phyloP scores from a whole-genome alignment of 179 eudicot genomes.

The Spergularia azorica region DNA sequence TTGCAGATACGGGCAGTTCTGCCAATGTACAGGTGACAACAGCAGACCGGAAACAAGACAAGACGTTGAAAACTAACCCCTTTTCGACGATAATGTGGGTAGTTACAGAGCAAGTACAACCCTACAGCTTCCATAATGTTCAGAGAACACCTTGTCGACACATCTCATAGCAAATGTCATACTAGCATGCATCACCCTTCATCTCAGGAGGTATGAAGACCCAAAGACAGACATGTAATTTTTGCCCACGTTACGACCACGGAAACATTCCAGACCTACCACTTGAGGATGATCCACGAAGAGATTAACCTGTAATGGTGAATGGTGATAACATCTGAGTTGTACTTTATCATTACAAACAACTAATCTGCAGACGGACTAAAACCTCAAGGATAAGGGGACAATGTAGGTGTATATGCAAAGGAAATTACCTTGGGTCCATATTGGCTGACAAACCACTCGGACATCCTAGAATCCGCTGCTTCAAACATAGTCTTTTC shows the following conservation, averaged over 20 bases:
- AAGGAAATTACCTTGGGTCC: conserved; percentile 71
- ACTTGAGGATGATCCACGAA: conserved; percentile 93
- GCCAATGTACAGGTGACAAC: not conserved
- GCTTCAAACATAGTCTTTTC: conserved; percentile 98
- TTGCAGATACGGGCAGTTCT: too few relatives aligned
- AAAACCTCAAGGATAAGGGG: not conserved
- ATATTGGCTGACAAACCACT: conserved; percentile 87
- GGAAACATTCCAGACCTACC: conserved; percentile 79
- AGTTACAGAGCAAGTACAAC: not conserved
- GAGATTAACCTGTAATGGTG: conserved; percentile 68
- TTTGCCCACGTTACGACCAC: conserved; percentile 74
- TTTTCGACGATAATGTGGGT: not conserved
- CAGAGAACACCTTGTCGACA: not conserved
- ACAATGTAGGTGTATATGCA: not conserved
- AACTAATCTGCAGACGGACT: not conserved
- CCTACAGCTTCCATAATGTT: not conserved
- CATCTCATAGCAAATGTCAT: not conserved
- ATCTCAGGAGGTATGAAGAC: conserved; percentile 50
- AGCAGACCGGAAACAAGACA: not conserved
- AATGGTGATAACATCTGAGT: not conserved
- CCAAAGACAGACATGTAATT: conserved; percentile 75
- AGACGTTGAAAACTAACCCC: not conserved
- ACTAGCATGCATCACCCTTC: conserved; percentile 14
- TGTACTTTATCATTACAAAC: not conserved
- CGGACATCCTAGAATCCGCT: conserved; percentile 64